phyloP scores from a whole-genome alignment of 352 stramenopile species.

The Phytophthora hibernalis region DNA sequence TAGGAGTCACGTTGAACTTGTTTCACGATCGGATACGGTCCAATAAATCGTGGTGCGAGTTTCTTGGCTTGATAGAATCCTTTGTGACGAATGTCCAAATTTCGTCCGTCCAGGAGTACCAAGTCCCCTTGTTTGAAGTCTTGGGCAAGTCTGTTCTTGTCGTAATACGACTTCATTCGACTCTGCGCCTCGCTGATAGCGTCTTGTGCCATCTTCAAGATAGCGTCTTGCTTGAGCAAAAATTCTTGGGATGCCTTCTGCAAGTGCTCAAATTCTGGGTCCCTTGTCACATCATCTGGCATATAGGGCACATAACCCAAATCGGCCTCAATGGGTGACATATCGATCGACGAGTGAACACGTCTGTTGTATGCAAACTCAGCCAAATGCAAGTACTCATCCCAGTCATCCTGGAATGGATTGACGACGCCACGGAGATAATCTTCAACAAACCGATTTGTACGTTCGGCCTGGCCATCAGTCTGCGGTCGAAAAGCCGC shows the following conservation, averaged over 20 bases:
- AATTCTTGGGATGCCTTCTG: too few species aligned
- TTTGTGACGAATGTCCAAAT: too few species aligned
- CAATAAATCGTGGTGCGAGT: too few species aligned
- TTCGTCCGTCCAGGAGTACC: constrained; percentile 16
- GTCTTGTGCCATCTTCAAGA: constrained; percentile 10
- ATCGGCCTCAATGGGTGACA: constrained; percentile 23
- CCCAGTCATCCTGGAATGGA: constrained; percentile 24
- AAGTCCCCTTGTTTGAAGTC: constrained; percentile 12
- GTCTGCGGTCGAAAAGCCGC: too few species aligned
- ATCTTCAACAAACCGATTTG: too few species aligned
- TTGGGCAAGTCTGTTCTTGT: constrained; percentile 23
- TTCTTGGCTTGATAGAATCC: too few species aligned
- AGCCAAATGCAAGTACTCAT: constrained; percentile 29
- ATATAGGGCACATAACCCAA: constrained; percentile 22
- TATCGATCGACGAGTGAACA: constrained; percentile 14
- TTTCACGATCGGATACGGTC: too few species aligned
- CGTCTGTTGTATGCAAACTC: constrained; percentile 29
- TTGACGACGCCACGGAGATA: too few species aligned
- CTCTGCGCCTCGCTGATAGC: constrained; percentile 11
- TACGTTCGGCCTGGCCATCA: too few species aligned
- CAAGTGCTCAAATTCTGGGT: too few species aligned
- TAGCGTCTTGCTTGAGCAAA: not conserved
- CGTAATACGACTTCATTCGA: constrained; percentile 15
- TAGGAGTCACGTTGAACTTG: too few species aligned
- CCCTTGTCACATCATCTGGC: too few species aligned